Conservation (phyloP, 2,329 filamentous ascomycete species). For the Xylariales sp. region DNA sequence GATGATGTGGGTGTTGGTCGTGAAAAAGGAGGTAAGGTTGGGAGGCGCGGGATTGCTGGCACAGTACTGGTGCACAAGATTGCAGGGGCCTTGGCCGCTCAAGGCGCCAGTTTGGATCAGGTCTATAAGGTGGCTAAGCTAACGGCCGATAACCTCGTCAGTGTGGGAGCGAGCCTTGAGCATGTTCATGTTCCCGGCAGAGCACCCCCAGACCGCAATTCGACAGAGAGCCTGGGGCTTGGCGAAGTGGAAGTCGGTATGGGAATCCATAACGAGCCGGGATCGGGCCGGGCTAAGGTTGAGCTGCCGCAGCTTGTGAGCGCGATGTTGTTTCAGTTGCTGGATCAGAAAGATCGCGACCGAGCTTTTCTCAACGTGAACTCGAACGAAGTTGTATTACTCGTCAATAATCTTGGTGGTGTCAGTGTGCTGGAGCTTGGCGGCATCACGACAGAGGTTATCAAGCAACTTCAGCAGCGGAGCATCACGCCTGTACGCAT, state of each 20-base stretch:
- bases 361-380: slow-evolving; percentile 64
- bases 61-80: slow-evolving; percentile 92
- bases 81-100: slow-evolving; percentile 74
- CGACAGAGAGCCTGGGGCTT: slow-evolving; percentile 50
- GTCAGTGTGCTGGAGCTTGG: slow-evolving; percentile 69
- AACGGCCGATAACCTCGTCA: slow-evolving; percentile 72
- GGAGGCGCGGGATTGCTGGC: slow-evolving; percentile 83
- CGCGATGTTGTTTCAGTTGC: slow-evolving; percentile 66
- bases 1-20: slow-evolving; percentile 91
- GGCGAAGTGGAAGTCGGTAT: slow-evolving; percentile 65
- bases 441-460: slow-evolving; percentile 66
- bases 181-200: slow-evolving; percentile 94
- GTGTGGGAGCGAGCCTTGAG: slow-evolving; percentile 78
- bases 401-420: slow-evolving; percentile 74
- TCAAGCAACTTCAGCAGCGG: slow-evolving; percentile 56
- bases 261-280: slow-evolving; percentile 73
- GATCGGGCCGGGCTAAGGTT: slow-evolving; percentile 48
- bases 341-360: slow-evolving; percentile 62
- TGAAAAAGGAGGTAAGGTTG: slow-evolving; percentile 82
- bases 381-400: slow-evolving; percentile 60
- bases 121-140: slow-evolving; percentile 69
- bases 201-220: slow-evolving; percentile 40
- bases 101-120: slow-evolving; percentile 62
- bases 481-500: slow-evolving; percentile 61
- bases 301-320: slow-evolving; percentile 50